phyloP scores from a whole-genome alignment of 2,329 filamentous ascomycete genomes.

The Aspergillus novoparasiticus region DNA sequence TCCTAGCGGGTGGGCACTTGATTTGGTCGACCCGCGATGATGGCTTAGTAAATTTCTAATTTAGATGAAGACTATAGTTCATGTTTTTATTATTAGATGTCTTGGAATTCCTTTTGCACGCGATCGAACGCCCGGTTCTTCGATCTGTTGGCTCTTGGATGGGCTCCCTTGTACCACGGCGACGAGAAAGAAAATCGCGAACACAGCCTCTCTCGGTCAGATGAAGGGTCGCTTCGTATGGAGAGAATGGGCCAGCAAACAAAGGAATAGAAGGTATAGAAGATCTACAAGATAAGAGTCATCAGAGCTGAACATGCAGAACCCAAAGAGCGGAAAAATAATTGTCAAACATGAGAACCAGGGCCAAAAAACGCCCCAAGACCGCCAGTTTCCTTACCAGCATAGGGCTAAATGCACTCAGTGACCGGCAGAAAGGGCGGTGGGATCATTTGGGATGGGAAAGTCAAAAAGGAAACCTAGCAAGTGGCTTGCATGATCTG shows the following conservation, averaged over 20 bases:
- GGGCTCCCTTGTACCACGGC: not conserved
- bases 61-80: not conserved
- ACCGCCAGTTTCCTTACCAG: conserved; percentile 7
- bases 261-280: not conserved
- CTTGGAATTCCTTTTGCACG: too few species aligned
- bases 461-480: not conserved
- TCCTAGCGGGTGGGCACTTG: not conserved
- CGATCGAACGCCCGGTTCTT: not conserved
- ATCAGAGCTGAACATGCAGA: conserved; percentile 1
- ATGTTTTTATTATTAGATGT: not conserved
- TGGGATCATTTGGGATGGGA: conserved; percentile 3
- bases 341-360: not conserved
- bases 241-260: not conserved
- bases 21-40: not conserved
- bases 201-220: not conserved
- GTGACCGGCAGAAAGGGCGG: conserved; percentile 11
- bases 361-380: not conserved
- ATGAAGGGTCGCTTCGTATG: not conserved
- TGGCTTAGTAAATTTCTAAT: not conserved
- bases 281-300: not conserved
- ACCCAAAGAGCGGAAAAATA: not conserved
- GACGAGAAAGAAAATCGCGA: not conserved
- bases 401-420: conserved; percentile 5
- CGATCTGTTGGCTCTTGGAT: not conserved
- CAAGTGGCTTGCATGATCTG: conserved; percentile 11